Evolutionary conservation across 495 filamentous ascomycete genomes (phyloP), one percentile per base, ranked within the genome.

Genomic region (Penicillium crystallinum): DNA sequence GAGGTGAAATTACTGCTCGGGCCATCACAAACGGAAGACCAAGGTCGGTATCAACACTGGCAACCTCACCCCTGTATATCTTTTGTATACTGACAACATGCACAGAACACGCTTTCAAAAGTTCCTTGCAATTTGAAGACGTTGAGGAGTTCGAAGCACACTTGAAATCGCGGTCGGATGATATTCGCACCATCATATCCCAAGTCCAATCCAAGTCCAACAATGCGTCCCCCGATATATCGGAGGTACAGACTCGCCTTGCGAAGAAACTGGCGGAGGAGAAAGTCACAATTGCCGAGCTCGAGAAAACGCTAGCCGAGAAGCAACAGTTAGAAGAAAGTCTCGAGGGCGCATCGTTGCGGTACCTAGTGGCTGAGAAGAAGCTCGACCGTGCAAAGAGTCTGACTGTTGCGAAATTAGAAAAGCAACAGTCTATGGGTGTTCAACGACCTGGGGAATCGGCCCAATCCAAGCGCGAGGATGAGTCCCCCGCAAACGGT

Each of bases 291-390:
- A 77, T 85, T 11, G 75, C 83, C 10, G 87, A 93, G 58, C 70
- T 95, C 40, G 90, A 93, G 52, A 81, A 84, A 46, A 75, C 90
- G 2, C 75, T 84, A 29, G 71, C 82, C 8, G 91, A 97, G 56
- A 91, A 93, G 57, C 84, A 95, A 42, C 82, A 88, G 55, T 77
- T 95, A 11, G 87, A 86, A 39, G 87, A 90, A 42, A 85, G 90
- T 44, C 75, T 96, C 10, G 90, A 96, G 54, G 81, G 77, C 46
- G 92, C 93, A 4, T 92, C 90, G 3, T 73, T 92, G 33, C 85
- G 93, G 47, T 96, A 95, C 57, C 88, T 97, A 80, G 85, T 91
- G 52, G 93, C 93, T 3, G 93, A 97, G 63, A 92, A 92, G 72
- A 90, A 88, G 66, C 77, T 97, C 14, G 93, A 98, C 65, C 83